A percentile compares a stretch with the other conserved stretches of the same genome.
Conservation (phyloP, 352 stramenopile genomes). For the Phytophthora pini region DNA sequence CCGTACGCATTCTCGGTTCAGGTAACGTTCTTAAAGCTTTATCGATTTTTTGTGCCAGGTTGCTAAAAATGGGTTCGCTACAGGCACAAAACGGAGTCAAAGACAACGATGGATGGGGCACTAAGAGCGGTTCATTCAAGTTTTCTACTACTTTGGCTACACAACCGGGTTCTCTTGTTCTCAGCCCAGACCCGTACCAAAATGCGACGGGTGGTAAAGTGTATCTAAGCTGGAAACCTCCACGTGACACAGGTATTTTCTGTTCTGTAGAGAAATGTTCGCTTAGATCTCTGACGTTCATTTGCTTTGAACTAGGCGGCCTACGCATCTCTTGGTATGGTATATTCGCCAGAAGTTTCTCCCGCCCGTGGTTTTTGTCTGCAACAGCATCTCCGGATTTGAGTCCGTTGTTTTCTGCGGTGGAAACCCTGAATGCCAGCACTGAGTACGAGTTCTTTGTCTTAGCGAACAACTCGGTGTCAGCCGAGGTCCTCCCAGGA, state of each 20-base stretch:
- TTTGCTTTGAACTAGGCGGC: conserved; percentile 31
- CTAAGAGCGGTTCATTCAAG: conserved; percentile 31
- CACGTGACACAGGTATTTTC: conserved; percentile 51
- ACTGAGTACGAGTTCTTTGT: conserved; percentile 64
- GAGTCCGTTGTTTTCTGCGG: conserved; percentile 13
- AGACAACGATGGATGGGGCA: conserved; percentile 55
- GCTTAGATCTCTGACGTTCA: not conserved
- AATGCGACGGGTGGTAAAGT: conserved; percentile 59
- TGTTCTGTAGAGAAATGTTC: no score
- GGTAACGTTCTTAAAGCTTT: conserved; percentile 23
- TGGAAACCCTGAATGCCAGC: conserved; percentile 43
- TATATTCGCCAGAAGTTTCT: conserved; percentile 40
- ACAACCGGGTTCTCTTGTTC: conserved; percentile 41
- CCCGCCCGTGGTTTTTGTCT: conserved; percentile 39
- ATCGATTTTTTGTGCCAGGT: not conserved
- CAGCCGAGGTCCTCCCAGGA: conserved; percentile 25
- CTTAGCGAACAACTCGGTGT: conserved; percentile 43
- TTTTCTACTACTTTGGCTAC: conserved; percentile 43
- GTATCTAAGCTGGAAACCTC: conserved; percentile 52
- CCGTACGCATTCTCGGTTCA: conserved; percentile 59
- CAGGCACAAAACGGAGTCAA: conserved; percentile 56
- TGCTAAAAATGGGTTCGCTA: not conserved
- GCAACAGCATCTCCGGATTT: conserved; percentile 10
- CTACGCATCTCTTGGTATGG: conserved; percentile 42
- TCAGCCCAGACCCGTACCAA: conserved; percentile 23